Conservation (phyloP, 2,329 filamentous ascomycete species). For the Coniella lustricola region DNA sequence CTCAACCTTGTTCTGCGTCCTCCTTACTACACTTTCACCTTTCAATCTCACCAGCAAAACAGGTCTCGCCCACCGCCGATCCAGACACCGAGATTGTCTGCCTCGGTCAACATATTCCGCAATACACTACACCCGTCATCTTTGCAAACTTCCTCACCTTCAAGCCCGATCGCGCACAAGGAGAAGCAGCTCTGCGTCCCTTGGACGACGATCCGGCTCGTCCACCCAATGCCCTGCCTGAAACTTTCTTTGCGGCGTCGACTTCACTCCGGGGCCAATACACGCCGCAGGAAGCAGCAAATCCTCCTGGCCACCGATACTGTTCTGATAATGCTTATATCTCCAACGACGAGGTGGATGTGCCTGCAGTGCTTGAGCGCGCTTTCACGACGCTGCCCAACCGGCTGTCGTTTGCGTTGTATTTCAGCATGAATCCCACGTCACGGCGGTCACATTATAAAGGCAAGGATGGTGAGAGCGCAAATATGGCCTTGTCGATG, state of each 20-base stretch:
- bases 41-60: too few relatives aligned
- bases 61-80: conserved; percentile 28
- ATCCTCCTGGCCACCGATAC: conserved; percentile 43
- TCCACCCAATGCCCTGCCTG: conserved; percentile 29
- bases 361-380: conserved; percentile 34
- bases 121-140: conserved; percentile 24
- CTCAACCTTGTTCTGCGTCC: not conserved
- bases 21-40: not conserved
- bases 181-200: conserved; percentile 27
- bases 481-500: conserved; percentile 45
- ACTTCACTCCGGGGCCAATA: conserved; percentile 37
- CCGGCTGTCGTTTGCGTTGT: conserved; percentile 38
- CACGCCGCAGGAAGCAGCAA: conserved; percentile 34
- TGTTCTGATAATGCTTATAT: conserved; percentile 45
- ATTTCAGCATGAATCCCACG: conserved; percentile 44
- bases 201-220: conserved; percentile 27
- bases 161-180: conserved; percentile 28
- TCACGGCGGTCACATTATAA: conserved; percentile 28
- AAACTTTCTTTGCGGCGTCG: conserved; percentile 29
- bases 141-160: conserved; percentile 35
- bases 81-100: conserved; percentile 33
- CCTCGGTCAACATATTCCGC: conserved; percentile 26
- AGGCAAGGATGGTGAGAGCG: not conserved
- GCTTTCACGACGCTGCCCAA: conserved; percentile 42
- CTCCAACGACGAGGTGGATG: conserved; percentile 35